Evolutionary conservation across 2,329 filamentous ascomycete species (phyloP).

Genomic region (Cadophora gregata): DNA sequence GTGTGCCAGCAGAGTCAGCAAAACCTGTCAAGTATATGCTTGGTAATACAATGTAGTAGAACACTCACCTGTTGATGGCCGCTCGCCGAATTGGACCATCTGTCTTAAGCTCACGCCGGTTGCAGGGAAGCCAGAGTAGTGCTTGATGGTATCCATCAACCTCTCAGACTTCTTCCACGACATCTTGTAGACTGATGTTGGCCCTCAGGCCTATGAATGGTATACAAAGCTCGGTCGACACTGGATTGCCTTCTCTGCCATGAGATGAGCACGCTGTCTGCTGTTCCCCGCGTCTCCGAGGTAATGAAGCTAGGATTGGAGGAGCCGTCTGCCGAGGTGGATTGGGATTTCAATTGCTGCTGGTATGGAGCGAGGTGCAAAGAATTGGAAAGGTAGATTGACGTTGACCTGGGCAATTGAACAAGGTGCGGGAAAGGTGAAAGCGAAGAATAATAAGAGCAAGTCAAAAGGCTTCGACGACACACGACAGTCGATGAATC

Average conservation of each 20-base stretch:
- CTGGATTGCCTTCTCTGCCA: constrained; percentile 22
- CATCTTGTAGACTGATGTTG: constrained; percentile 61
- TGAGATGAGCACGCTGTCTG: constrained; percentile 29
- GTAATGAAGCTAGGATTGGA: not conserved
- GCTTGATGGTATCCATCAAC: constrained; percentile 96
- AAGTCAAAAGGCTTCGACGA: not conserved
- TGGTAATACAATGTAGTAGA: not conserved
- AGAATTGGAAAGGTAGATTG: not conserved
- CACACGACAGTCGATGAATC: not conserved
- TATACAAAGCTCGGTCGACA: constrained; percentile 33
- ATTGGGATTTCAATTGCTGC: constrained; percentile 1
- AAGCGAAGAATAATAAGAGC: not conserved
- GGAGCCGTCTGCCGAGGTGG: constrained; percentile 5
- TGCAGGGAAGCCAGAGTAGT: constrained; percentile 96
- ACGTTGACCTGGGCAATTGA: not conserved
- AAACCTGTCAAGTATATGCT: not conserved
- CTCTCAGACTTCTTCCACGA: constrained; percentile 90
- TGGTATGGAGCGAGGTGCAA: not conserved
- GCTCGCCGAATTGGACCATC: constrained; percentile 99
- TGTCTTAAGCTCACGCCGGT: constrained; percentile 95
- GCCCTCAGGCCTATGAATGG: constrained; percentile 41
- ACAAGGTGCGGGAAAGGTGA: not conserved
- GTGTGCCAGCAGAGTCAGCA: constrained; percentile 21
- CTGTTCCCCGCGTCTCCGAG: constrained; percentile 26
- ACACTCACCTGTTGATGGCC: constrained; percentile 80